Base-by-base conservation (phyloP, 225 moss, liverwort and hornwort genomes). In the Pseudisothecium myosuroides region DNA sequence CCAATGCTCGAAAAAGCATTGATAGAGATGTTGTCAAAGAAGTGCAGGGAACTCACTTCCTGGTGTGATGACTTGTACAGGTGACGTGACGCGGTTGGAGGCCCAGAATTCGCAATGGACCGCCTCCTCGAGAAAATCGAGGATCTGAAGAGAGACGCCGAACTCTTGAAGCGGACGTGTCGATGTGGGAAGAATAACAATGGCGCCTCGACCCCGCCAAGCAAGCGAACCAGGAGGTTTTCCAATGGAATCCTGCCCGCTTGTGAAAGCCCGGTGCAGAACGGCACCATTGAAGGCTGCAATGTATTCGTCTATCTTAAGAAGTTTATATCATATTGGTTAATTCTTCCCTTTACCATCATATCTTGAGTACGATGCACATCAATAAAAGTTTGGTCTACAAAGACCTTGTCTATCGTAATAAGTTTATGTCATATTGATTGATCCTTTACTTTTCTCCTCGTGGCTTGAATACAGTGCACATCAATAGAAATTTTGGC, bases 91-190 rank as follows among this genome's bases (percentile, higher is more conserved):
- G 62, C 59, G 36, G 63, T 87, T 88, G 60, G 79, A 74, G 55
- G 41, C 49, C 26, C 65, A 49, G 60, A 37, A 39, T 56, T 78
- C 54, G 81, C 60, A 47, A 94, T 94, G 94, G 92, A 94, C 85
- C 50, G 77, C 73, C 23, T 94, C 49, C 55, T 87, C 43, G 83
- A 87, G 88, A 92, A 88, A 86, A 91, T 93, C 67, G 92, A 92
- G 62, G 90, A 84, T 43, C 72, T 94, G 86, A 90, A 86, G 82
- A 82, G 37, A 55, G 88, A 83, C 29, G 87, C 83, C 8, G 90
- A 90, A 74, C 90, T 56, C 37, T 22, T 85, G 45, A 89, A 90
- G 87, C 67, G 82, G 27, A 87, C 58, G 7, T 87, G 88, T 87
- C 62, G 47, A 62, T 81, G 88, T 47, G 63, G 45, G 37, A 78